Percentiles rank a stretch among this genome's conserved stretches.
Conservation (phyloP, 495 filamentous ascomycete genomes). For the Penicillium nucicola region DNA sequence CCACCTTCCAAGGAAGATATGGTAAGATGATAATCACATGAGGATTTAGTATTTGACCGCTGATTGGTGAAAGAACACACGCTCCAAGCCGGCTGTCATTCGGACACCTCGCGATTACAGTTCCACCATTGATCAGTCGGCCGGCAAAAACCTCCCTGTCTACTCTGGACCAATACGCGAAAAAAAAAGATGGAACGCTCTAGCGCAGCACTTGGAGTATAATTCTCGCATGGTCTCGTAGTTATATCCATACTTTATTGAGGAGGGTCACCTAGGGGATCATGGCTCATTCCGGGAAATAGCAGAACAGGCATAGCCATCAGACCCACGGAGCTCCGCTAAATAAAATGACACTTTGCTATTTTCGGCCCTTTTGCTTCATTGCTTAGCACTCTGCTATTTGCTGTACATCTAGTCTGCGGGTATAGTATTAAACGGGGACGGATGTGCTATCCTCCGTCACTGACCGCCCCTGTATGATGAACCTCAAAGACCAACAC, state of each 20-base stretch:
- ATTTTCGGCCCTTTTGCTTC: too few species aligned
- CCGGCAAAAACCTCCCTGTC: neutral
- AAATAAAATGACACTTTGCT: too few species aligned
- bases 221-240: neutral
- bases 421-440: too few species aligned
- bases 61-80: neutral
- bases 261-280: neutral
- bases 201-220: neutral
- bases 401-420: too few species aligned
- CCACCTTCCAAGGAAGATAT: neutral
- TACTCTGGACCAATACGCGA: neutral
- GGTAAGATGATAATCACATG: neutral
- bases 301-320: neutral
- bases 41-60: neutral
- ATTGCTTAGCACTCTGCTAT: too few species aligned
- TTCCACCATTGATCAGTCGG: neutral
- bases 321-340: too few species aligned
- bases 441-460: too few species aligned
- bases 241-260: neutral
- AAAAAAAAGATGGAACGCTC: neutral
- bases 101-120: neutral
- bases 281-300: neutral
- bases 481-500: too few species aligned
- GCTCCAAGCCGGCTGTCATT: neutral
- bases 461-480: too few species aligned